Evolutionary conservation across 495 filamentous ascomycete species (phyloP).

Genomic region (Neurospora sp.): DNA sequence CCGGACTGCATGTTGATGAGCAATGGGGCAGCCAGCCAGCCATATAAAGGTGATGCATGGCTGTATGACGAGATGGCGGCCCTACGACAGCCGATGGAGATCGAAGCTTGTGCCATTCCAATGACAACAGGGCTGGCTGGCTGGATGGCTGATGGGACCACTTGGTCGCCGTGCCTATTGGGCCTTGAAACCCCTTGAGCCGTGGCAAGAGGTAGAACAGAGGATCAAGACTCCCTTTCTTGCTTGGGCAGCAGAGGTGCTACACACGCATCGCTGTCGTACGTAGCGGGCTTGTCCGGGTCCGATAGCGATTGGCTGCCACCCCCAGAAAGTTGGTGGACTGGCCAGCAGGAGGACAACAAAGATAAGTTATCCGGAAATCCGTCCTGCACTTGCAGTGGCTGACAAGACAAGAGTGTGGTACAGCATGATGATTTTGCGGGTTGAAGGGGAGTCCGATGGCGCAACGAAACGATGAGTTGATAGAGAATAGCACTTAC

Average conservation of each 20-base stretch:
- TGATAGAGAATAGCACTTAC: not conserved
- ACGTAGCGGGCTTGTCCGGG: not conserved
- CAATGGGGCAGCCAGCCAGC: constrained; percentile 7
- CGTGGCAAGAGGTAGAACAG: not conserved
- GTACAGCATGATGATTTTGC: not conserved
- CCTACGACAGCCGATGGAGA: not conserved
- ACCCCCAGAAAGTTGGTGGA: not conserved
- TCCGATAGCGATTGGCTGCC: not conserved
- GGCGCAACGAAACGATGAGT: not conserved
- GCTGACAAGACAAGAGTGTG: not conserved
- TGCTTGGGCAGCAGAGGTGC: not conserved
- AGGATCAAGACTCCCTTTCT: not conserved
- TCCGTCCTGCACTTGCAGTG: not conserved
- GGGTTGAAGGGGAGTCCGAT: not conserved
- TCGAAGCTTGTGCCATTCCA: constrained; percentile 1
- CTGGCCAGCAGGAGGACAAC: not conserved
- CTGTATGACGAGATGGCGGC: not conserved
- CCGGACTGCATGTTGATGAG: not conserved
- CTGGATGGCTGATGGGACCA: constrained; percentile 1
- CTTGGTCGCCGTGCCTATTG: not conserved
- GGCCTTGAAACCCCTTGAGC: not conserved
- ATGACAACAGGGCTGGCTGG: constrained; percentile 1
- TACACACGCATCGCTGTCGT: not conserved
- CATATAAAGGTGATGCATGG: constrained; percentile 2
- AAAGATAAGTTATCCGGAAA: not conserved